These are phyloP conservation scores for Diaporthe sp. DNA, from an alignment of 2,329 filamentous ascomycete species.

Conservation along the genomic window DNA sequence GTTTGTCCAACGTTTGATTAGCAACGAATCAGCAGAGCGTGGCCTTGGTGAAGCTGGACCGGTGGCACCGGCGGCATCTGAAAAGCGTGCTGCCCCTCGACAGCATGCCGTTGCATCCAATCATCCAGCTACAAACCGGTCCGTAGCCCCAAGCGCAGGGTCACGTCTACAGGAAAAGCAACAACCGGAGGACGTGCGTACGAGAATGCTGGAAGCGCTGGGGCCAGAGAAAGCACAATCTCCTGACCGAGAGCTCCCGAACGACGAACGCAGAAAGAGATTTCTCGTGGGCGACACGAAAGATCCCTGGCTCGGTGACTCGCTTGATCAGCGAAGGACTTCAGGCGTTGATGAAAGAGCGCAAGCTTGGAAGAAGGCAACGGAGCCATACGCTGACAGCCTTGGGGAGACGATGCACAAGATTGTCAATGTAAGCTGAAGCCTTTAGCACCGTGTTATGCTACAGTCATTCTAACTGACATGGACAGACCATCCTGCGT, in stretches of 20 bases:
- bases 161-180: neutral
- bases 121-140: neutral
- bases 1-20: neutral
- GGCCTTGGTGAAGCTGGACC: neutral
- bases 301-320: neutral
- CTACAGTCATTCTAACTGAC: neutral
- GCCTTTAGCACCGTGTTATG: too few relatives aligned
- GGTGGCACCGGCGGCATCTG: too few relatives aligned
- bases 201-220: conserved; percentile 22
- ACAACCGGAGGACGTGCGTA: neutral
- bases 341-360: neutral
- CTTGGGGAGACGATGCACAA: conserved; percentile 37
- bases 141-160: neutral
- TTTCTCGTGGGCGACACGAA: neutral
- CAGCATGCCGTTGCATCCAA: too few relatives aligned
- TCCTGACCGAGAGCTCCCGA: too few relatives aligned
- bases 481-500: conserved; percentile 32
- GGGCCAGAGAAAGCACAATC: neutral
- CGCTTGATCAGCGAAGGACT: neutral
- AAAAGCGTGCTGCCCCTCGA: neutral
- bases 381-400: conserved; percentile 15
- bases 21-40: neutral
- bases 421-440: conserved; percentile 36
- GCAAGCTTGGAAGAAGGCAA: neutral
- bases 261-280: neutral